Evolutionary conservation across 768 basidiomycete genomes (phyloP), one percentile per base, ranked within the genome.

Genomic region (Serendipita sp.): DNA sequence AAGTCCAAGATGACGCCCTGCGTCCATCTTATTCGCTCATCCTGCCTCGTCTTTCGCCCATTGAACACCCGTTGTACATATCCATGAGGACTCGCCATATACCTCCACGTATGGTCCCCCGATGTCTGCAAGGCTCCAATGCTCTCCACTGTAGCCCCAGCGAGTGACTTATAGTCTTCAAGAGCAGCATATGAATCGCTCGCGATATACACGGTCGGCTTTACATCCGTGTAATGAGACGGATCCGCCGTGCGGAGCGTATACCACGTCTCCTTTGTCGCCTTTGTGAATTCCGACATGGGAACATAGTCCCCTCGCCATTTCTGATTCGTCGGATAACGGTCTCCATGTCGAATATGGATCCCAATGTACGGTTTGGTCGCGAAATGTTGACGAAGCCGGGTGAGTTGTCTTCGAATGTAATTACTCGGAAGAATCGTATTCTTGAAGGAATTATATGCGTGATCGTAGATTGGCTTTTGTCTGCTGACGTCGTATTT

Each of bases 1-100:
- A 86, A 79, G 71, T 88, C 86, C 3, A 87, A 80, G 54, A 88
- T 71, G 77, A 83, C 81, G 1, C 86, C 86, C 56, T 76, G 77
- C 16, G 85, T 86, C 32, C 80, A 76, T n/a, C 69, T 69, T 15
- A 79, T 72, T 64, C 84, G 74, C 36, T 78, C 73, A 28, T 73
- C 70, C 16, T 34, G 18, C 44, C 65, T 63, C 41, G 32, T 56
- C 58, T 60, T 34, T 23, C 47, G 34, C 44, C 63, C n/a, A 11
- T n/a, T 52, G 54, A 63, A 35, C 16, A 51, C 65, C 3, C 64
- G 41, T 72, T 86, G 85, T 36, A 76, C 73, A 68, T 88, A 88
- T 3, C 65, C 65, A 23, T 69, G 70, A 23, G 76, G 76, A 67
- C 83, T 83, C 18, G 80, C 81, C 23, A 85, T 69, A 2, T 71